phyloP scores from a whole-genome alignment of 805 yeast genomes.

The Barnettozyma populi region DNA sequence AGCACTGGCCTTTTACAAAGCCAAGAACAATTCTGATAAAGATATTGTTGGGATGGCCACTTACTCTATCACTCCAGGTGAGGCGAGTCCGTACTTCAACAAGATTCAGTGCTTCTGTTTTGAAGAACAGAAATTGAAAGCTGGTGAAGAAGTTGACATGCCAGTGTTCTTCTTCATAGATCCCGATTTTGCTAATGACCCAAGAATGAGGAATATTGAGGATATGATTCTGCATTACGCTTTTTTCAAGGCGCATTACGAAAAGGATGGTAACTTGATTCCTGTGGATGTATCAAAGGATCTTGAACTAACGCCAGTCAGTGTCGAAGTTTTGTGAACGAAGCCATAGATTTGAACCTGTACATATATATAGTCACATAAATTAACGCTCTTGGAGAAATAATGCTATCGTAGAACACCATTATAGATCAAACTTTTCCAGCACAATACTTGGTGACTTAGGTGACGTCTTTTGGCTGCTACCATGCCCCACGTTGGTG shows the following conservation, averaged over 20 bases:
- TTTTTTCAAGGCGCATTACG: conserved; percentile 62
- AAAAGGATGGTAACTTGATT: conserved; percentile 33
- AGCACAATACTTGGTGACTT: conserved; percentile 5
- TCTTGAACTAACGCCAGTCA: conserved; percentile 20
- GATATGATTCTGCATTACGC: conserved; percentile 90
- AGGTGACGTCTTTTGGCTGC: neutral
- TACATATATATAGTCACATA: neutral
- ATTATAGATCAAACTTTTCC: conserved; percentile 2
- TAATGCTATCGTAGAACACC: too few relatives aligned
- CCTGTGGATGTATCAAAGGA: conserved; percentile 24
- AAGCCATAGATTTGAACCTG: neutral
- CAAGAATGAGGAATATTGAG: conserved; percentile 84
- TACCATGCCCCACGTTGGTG: neutral
- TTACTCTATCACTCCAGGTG: conserved; percentile 92
- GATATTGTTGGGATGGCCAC: conserved; percentile 99
- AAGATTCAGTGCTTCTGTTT: conserved; percentile 98
- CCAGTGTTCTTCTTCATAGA: conserved; percentile 96
- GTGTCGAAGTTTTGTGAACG: conserved; percentile 10
- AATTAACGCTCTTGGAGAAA: neutral
- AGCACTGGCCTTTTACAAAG: conserved; percentile 91
- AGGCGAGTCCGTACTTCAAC: conserved; percentile 92
- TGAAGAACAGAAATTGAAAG: conserved; percentile 88
- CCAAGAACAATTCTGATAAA: conserved; percentile 76
- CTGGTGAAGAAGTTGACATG: conserved; percentile 99
- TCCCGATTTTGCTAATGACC: conserved; percentile 92